Evolutionary conservation across 768 basidiomycete species (phyloP).

Genomic region (Hygrocybe punicea): DNA sequence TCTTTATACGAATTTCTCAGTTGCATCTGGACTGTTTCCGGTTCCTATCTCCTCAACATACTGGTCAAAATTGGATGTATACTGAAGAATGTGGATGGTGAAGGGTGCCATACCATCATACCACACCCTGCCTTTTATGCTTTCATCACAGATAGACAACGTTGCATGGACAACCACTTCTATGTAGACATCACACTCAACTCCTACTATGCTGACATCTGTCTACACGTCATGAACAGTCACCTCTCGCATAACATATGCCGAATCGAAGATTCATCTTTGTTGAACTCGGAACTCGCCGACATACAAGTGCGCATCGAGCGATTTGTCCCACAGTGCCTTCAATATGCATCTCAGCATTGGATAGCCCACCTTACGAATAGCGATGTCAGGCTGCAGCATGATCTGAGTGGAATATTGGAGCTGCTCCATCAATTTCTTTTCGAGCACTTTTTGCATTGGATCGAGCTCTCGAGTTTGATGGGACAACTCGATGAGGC

Average conservation of each 20-base stretch:
- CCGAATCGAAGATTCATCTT: neutral
- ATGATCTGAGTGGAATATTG: neutral
- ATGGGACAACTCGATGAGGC: no score
- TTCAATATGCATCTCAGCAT: neutral
- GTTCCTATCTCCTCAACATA: neutral
- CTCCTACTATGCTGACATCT: neutral
- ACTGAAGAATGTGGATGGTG: neutral
- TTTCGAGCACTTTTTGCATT: neutral
- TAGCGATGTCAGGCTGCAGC: no score
- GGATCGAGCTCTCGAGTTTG: constrained; percentile 1
- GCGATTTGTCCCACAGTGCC: neutral
- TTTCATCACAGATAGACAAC: neutral
- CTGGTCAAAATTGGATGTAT: neutral
- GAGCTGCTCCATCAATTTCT: neutral
- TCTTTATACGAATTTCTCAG: neutral
- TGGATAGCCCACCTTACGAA: neutral
- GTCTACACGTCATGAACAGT: neutral
- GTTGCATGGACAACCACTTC: neutral
- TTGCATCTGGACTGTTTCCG: neutral
- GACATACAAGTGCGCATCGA: neutral
- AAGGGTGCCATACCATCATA: neutral
- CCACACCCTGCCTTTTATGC: neutral
- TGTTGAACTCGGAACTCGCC: neutral
- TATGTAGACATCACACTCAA: neutral
- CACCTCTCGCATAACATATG: neutral